Evolutionary conservation across 192 early-diverging fungal species (phyloP), one percentile per base, ranked within the genome.

Genomic region (Helicostylum pulchrum): DNA sequence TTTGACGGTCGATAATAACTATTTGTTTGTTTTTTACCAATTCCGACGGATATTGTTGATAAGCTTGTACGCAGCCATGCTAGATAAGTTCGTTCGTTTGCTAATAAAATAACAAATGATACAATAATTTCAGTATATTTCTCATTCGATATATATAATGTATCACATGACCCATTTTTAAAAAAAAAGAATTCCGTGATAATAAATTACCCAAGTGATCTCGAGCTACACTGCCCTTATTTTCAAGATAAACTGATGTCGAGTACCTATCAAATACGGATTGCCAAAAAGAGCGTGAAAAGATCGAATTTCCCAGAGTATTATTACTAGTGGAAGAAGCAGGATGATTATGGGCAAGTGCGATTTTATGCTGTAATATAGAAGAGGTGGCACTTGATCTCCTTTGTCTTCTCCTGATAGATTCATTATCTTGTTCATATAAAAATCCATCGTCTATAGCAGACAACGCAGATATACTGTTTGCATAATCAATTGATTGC

Each of bases 51-150:
- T 21, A 89, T 85, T 51, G 88, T 67, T 0, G 90, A 84, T 19
- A 90, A 65, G 15, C 87, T 89, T 6, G 90, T 87, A 31, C 90
- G 79, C 46, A 92, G 66, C 90, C 90, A 92, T 0, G 88, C 87
- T 2, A 92, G 79, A 51, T 84, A 92, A 20, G 90, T 92, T 48
- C 90, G 79, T 46, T 92, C 90, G 55, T 92, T 92, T 21, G 90
- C 85, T 85, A 54, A 31, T 19, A 53, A 19, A 17, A 9, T 15
- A 17, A 12, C 14, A 19, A 17, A 48, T 48, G 12, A 19, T 48
- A 19, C 17, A 17, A 17, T 48, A 19, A 17, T 48, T 48, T 48
- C 9, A 9, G 5, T 39, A 9, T 39, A 39, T 9, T 39, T 39
- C 9, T 39, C 36, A 39, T 39, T 39, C 36, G 36, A 39, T 39